A percentile compares a stretch with the other conserved stretches of the same genome.
phyloP scores from a whole-genome alignment of 768 basidiomycete species.

The Xanthoconium stramineum region DNA sequence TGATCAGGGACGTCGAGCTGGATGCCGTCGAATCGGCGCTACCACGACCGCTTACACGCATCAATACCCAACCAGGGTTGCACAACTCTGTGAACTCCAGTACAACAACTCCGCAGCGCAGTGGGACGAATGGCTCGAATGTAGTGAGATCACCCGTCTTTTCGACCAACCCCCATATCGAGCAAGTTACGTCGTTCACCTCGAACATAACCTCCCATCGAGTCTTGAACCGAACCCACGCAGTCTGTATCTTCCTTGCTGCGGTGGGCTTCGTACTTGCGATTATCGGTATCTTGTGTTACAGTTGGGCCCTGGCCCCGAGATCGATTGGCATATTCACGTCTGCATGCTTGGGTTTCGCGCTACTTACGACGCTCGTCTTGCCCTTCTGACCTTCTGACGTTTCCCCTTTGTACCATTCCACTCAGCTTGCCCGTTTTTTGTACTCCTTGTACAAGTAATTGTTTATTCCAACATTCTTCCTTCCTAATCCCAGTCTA shows the following conservation, averaged over 20 bases:
- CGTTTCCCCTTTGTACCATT: background rate
- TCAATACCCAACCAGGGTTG: background rate
- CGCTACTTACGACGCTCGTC: slow-evolving; percentile 22
- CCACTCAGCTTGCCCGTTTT: background rate
- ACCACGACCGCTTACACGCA: background rate
- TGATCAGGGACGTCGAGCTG: slow-evolving; percentile 12
- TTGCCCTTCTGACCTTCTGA: slow-evolving; percentile 10
- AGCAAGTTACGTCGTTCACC: slow-evolving; percentile 46
- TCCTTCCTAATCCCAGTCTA: no score
- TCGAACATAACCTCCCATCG: no score
- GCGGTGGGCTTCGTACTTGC: slow-evolving; percentile 48
- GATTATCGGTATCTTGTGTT: slow-evolving; percentile 47
- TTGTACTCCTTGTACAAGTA: no score
- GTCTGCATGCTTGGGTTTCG: slow-evolving; percentile 36
- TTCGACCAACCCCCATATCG: slow-evolving; percentile 47
- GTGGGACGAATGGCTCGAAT: background rate
- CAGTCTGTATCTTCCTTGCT: no score
- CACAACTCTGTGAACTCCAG: background rate
- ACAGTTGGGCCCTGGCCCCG: slow-evolving; percentile 48
- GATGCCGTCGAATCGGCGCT: background rate
- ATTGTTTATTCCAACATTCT: no score
- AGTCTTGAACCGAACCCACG: no score
- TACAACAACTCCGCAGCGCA: no score
- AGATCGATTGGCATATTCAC: slow-evolving; percentile 43
- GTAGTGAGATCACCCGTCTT: slow-evolving; percentile 28